phyloP scores from a whole-genome alignment of 805 yeast genomes.

The Metschnikowia anglica region DNA sequence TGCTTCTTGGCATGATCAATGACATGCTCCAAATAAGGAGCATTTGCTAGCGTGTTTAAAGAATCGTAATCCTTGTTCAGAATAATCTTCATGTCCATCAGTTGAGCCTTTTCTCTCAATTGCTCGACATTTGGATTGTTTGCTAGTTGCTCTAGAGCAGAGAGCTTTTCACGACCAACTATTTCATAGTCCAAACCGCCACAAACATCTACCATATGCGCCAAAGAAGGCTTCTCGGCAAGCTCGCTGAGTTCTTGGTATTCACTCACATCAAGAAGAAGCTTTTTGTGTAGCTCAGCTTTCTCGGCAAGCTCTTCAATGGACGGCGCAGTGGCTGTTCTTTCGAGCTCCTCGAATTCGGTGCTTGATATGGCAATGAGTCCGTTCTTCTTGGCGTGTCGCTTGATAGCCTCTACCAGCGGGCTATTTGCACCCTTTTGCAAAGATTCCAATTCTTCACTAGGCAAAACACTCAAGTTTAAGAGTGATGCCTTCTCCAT shows the following conservation, averaged over 20 bases:
- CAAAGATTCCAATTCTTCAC: conserved; percentile 9
- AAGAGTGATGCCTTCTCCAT: conserved; percentile 8
- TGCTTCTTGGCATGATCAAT: conserved; percentile 14
- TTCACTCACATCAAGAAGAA: conserved; percentile 5
- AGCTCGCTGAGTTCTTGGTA: conserved; percentile 20
- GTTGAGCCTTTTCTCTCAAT: conserved; percentile 15
- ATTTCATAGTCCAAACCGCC: conserved; percentile 14
- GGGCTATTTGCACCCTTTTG: conserved; percentile 18
- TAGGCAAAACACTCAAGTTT: conserved; percentile 8
- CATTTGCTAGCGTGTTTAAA: conserved; percentile 17
- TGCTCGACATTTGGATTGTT: conserved; percentile 20
- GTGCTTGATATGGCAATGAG: conserved; percentile 2
- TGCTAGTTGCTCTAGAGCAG: conserved; percentile 17
- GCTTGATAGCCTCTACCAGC: conserved; percentile 10
- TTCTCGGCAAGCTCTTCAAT: conserved; percentile 11
- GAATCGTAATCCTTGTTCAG: conserved; percentile 1
- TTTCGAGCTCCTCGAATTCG: conserved; percentile 6
- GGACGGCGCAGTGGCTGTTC: conserved; percentile 19
- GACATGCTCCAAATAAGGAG: conserved; percentile 20
- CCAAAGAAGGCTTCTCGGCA: conserved; percentile 32
- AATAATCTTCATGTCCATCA: conserved; percentile 7
- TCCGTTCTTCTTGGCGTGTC: conserved; percentile 6
- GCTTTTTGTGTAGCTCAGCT: conserved; percentile 5
- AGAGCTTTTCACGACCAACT: conserved; percentile 8
- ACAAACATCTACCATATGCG: conserved; percentile 19